phyloP scores from a whole-genome alignment of 768 basidiomycete genomes.

The Amyloporia xantha region DNA sequence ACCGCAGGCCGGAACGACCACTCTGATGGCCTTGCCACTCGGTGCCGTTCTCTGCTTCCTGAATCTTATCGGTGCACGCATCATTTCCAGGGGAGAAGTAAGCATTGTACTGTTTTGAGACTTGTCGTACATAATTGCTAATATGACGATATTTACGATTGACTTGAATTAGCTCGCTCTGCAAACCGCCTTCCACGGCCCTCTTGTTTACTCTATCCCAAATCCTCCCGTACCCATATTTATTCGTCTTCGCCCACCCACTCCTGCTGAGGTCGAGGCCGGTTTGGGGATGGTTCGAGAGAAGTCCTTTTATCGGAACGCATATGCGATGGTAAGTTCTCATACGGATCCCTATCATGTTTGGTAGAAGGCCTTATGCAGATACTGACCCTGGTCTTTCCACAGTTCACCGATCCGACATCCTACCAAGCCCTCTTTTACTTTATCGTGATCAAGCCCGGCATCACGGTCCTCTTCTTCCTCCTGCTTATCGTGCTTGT shows the following conservation, averaged over 20 bases:
- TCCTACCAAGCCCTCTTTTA: conserved; percentile 86
- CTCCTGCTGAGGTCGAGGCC: conserved; percentile 42
- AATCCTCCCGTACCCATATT: conserved; percentile 70
- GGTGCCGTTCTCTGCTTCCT: conserved; percentile 75
- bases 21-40: conserved; percentile 72
- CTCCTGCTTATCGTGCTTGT: conserved; percentile 49
- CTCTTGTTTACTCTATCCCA: conserved; percentile 54
- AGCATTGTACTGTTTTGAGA: conserved; percentile 10
- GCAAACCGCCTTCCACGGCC: conserved; percentile 64
- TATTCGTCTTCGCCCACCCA: conserved; percentile 49
- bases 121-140: background rate
- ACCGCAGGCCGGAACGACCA: conserved; percentile 65
- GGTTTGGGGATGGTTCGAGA: conserved; percentile 29
- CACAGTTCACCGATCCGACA: conserved; percentile 74
- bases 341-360: too few species aligned
- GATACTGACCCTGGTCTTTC: too few species aligned
- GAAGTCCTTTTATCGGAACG: conserved; percentile 72
- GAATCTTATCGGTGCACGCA: conserved; percentile 65
- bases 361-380: too few species aligned
- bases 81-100: conserved; percentile 70
- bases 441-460: conserved; percentile 81
- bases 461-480: conserved; percentile 64
- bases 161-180: conserved; percentile 59
- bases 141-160: background rate
- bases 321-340: conserved; percentile 73